A percentile compares a stretch with the other conserved stretches of the same genome.
Evolutionary conservation across 345 rosid genomes (phyloP).

Genomic region (Salix koriyanagi): DNA sequence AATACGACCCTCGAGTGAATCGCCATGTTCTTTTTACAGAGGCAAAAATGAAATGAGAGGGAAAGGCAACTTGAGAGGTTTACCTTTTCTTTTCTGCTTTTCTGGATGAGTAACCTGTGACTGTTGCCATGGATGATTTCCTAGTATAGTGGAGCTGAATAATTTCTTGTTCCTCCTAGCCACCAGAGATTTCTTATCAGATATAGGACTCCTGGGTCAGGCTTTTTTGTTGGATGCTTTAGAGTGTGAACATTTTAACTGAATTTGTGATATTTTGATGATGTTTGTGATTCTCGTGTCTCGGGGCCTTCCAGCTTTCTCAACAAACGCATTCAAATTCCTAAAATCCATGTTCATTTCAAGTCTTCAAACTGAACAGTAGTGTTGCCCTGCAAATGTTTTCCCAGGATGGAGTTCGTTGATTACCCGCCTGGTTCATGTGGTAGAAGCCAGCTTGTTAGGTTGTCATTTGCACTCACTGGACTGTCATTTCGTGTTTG

Average conservation of each 20-base stretch:
- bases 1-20: constrained; percentile 87
- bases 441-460: neutral
- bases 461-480: no score
- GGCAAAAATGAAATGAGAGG: constrained; percentile 78
- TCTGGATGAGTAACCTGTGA: neutral
- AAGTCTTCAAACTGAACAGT: no score
- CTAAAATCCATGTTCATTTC: no score
- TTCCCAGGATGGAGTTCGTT: neutral
- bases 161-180: no score
- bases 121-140: neutral
- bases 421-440: neutral
- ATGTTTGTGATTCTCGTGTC: no score
- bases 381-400: neutral
- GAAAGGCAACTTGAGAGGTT: neutral
- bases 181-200: no score
- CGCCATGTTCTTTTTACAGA: constrained; percentile 91
- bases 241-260: no score
- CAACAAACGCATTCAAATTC: no score
- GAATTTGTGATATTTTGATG: no score
- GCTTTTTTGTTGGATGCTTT: no score
- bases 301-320: no score
- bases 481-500: neutral
- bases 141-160: neutral
- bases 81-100: neutral
- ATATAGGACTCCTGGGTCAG: no score